Evolutionary conservation across 805 yeast species (phyloP).

Genomic region (Teunomyces kruisii): DNA sequence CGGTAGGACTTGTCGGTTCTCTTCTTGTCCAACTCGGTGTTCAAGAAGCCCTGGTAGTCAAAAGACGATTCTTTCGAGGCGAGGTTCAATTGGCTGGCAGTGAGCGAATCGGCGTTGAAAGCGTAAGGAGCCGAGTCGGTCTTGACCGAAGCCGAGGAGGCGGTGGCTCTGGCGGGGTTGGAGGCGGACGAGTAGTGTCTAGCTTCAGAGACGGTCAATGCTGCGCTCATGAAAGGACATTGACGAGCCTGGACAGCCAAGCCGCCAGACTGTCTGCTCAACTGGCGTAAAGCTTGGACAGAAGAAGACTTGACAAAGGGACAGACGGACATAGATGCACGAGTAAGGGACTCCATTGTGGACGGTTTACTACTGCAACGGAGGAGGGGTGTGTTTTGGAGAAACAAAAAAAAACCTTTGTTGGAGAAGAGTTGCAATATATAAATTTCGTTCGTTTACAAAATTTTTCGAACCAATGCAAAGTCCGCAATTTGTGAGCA

Average conservation of each 20-base stretch:
- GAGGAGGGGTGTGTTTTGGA: neutral
- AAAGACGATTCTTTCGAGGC: conserved; percentile 53
- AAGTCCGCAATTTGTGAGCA: conserved; percentile 3
- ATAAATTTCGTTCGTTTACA: neutral
- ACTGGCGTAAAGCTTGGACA: conserved; percentile 56
- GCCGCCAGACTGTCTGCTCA: conserved; percentile 43
- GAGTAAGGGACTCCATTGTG: conserved; percentile 77
- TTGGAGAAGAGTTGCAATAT: neutral
- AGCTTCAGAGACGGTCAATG: conserved; percentile 24
- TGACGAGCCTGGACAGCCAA: conserved; percentile 61
- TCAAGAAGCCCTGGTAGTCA: conserved; percentile 72
- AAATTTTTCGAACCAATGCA: conserved; percentile 2
- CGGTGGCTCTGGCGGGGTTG: conserved; percentile 45
- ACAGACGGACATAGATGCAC: conserved; percentile 75
- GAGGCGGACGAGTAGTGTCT: conserved; percentile 50
- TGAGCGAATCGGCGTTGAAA: conserved; percentile 27
- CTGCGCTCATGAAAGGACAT: conserved; percentile 93
- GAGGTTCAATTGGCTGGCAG: conserved; percentile 23
- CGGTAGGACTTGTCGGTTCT: conserved; percentile 90
- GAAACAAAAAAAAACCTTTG: neutral
- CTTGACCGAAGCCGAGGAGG: conserved; percentile 47
- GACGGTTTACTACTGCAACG: neutral
- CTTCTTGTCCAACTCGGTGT: conserved; percentile 66
- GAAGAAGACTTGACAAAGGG: conserved; percentile 75
- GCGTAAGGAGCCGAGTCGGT: conserved; percentile 34